Evolutionary conservation across 352 stramenopile species (phyloP).

Genomic region (Phytopythium mirpurense): DNA sequence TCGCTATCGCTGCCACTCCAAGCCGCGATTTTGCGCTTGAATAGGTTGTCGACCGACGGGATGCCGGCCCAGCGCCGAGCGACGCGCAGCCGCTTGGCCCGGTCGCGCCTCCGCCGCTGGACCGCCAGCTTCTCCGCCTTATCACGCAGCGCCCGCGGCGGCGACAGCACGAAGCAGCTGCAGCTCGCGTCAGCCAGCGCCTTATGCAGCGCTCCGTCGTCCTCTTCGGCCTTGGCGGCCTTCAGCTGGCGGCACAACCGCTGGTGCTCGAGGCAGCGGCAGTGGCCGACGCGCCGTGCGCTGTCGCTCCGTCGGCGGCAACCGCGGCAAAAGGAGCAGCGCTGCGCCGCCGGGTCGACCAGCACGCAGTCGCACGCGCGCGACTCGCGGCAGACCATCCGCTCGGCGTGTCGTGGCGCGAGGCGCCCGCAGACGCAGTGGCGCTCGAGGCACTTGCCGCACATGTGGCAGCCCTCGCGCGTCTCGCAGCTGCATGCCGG

Average conservation of each 20-base stretch:
- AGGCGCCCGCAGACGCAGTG: constrained; percentile 49
- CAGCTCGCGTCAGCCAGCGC: constrained; percentile 12
- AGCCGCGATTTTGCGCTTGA: constrained; percentile 25
- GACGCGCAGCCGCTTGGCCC: constrained; percentile 19
- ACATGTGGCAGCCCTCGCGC: constrained; percentile 15
- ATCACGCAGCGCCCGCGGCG: neutral
- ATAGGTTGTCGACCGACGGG: constrained; percentile 37
- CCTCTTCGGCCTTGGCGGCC: constrained; percentile 12
- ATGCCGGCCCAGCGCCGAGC: constrained; percentile 30
- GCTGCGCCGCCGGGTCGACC: constrained; percentile 10
- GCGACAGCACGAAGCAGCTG: constrained; percentile 30
- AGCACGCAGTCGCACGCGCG: constrained; percentile 53
- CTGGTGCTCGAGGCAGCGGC: constrained; percentile 52
- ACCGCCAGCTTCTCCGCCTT: neutral
- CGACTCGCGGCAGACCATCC: constrained; percentile 50
- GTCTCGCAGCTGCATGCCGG: constrained; percentile 1
- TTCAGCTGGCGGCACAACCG: constrained; percentile 18
- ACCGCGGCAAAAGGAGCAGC: constrained; percentile 53
- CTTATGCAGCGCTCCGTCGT: neutral
- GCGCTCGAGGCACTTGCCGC: constrained; percentile 36
- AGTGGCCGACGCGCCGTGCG: constrained; percentile 32
- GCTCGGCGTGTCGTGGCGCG: constrained; percentile 20
- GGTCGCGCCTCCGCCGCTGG: neutral
- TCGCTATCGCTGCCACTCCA: constrained; percentile 3
- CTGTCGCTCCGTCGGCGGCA: constrained; percentile 25